Evolutionary conservation across 768 basidiomycete genomes (phyloP), one percentile per base, ranked within the genome.

Genomic region (Rickenella mellea): DNA sequence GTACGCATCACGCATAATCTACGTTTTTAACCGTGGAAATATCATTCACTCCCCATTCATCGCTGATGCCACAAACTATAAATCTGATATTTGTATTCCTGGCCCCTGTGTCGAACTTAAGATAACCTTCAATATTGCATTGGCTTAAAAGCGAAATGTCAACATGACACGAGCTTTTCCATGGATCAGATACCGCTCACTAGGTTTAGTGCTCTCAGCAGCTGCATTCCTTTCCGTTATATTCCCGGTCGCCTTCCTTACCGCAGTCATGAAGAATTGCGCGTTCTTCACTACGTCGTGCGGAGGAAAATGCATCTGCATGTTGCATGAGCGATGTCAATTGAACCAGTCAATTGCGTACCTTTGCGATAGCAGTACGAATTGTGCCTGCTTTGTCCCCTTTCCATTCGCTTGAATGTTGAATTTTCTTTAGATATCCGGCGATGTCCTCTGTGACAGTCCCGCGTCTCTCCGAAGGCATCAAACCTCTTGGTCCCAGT

Each of bases 391-490:
- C 61, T 57, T 83, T 83, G 64, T 96, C 91, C 7, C 88, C 89
- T 62, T 81, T 88, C 91, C 94, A 99, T 56, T 97, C 92, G 35
- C 82, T 78, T 4, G 82, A 80, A 10, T 87, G 89, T 43, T 78
- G 75, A 27, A 94, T 73, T 38, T 77, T 76, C 51, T 76, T 71
- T 43, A 99, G 79, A 49, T 85, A 93, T 10, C 78, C 79, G 11
- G 71, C 80, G 30, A 97, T 70, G 46, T 97, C 89, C 39, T 91
- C 86, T 1, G 89, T 88, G 15, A 98, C 94, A 1, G 93, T 93
- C 4, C 96, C 96, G 44, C 92, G 74, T 59, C 92, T 80, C 48
- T 84, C 88, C 6, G 87, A 85, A 9, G 96, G 96, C 93, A 99
- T 96, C 33, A 98, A 65, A 43, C 94, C 94, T 40, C 88, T 78